phyloP scores from a whole-genome alignment of 2,329 filamentous ascomycete genomes.

The Dothistroma septosporum region DNA sequence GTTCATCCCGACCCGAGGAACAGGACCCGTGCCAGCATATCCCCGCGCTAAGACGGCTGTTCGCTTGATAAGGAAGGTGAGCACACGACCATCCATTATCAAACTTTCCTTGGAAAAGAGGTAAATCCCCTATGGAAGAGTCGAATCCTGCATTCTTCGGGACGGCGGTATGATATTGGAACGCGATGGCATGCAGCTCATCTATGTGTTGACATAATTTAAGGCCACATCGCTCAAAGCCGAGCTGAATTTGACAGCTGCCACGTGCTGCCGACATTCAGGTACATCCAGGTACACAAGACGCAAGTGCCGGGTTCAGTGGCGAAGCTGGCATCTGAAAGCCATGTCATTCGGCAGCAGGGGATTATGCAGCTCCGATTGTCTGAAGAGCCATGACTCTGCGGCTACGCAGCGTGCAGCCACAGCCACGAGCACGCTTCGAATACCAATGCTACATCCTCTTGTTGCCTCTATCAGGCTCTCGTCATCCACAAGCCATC shows the following conservation, averaged over 20 bases:
- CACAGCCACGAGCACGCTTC: background rate
- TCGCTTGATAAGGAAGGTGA: background rate
- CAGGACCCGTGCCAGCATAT: background rate
- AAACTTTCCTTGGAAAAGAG: background rate
- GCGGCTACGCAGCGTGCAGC: no score
- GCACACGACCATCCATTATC: background rate
- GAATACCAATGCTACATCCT: background rate
- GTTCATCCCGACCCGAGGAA: background rate
- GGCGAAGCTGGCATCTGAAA: background rate
- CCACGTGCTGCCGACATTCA: background rate
- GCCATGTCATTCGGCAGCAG: background rate
- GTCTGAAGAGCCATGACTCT: no score
- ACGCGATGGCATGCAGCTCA: no score
- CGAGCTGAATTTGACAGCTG: background rate
- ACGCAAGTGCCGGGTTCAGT: background rate
- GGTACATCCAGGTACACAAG: background rate
- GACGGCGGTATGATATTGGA: no score
- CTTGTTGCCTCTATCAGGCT: background rate
- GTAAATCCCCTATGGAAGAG: no score
- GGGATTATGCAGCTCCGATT: background rate
- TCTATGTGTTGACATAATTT: no score
- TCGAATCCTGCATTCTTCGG: no score
- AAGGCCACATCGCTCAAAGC: background rate
- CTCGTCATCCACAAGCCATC: background rate
- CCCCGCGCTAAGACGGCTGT: background rate